phyloP scores from a whole-genome alignment of 1,139 yeast genomes.

The Suhomyces wounanorum region DNA sequence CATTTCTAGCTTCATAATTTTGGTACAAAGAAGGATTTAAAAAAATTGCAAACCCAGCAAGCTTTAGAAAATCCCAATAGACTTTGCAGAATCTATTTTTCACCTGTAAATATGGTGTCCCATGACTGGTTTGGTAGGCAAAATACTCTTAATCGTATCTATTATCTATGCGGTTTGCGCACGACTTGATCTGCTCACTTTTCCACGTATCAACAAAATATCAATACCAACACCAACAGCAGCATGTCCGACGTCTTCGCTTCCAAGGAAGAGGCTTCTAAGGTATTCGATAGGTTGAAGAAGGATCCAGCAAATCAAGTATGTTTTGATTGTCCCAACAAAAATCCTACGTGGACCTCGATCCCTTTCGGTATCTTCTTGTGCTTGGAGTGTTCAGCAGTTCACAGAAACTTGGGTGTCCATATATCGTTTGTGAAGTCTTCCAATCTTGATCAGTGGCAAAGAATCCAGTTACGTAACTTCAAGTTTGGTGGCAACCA shows the following conservation, averaged over 20 bases:
- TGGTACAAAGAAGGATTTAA: too few species aligned
- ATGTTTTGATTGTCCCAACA: slow-evolving; percentile 67
- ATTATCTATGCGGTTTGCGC: slow-evolving; percentile 1
- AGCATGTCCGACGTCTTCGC: slow-evolving; percentile 38
- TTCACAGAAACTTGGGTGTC: slow-evolving; percentile 52
- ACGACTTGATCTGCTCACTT: slow-evolving; percentile 9
- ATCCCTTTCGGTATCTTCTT: slow-evolving; percentile 51
- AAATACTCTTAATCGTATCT: neutral
- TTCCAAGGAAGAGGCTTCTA: slow-evolving; percentile 60
- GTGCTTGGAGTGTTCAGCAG: slow-evolving; percentile 52
- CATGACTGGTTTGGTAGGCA: too few species aligned
- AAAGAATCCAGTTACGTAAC: slow-evolving; percentile 80
- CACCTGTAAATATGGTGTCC: too few species aligned
- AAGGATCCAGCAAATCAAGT: slow-evolving; percentile 74
- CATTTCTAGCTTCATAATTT: too few species aligned
- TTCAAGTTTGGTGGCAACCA: slow-evolving; percentile 94
- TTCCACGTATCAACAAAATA: slow-evolving; percentile 12
- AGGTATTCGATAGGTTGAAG: slow-evolving; percentile 58
- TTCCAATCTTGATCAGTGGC: slow-evolving; percentile 88
- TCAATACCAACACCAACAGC: neutral
- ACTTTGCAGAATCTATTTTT: too few species aligned
- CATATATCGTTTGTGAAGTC: slow-evolving; percentile 73
- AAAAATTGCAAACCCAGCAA: too few species aligned
- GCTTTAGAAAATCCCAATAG: too few species aligned
- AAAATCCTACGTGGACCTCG: slow-evolving; percentile 55